Base-by-base conservation (phyloP, 176 grass and related monocot species). In the Aegilops bicornis region DNA sequence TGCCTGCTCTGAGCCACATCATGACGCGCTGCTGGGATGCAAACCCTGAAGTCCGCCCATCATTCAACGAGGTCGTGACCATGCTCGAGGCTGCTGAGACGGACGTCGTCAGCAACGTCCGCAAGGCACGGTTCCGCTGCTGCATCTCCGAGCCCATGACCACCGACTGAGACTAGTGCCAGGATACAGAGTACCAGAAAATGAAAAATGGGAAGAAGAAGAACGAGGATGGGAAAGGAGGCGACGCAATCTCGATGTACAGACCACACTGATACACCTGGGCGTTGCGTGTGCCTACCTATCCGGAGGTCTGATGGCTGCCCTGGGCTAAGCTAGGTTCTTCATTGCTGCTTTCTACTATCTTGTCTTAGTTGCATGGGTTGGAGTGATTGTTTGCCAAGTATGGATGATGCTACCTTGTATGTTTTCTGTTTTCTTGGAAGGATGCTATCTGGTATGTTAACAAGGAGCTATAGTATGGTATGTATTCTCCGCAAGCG, bases 21-120 rank as follows among this genome's bases (percentile, higher is more conserved):
- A 95, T 95, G 91, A 89, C 86, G 23, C 86, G 86, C 29, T 93
- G 93, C 54, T 95, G 93, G 93, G 93, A 95, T 11, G 82, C 91
- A 20, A 88, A 91, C 20, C 84, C 93, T 65, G 88, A 95, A 27
- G 71, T 89, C 3, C 89, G 93, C 1, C 93, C 93, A 1, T 60
- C 91, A 13, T 95, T 95, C 48, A 35, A 84, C 1, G 93, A 95
- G 85, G 79, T 95, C 2, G 91, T 95, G 22, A 45, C 22, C n/a
- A 93, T 95, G 89, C 88, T 95, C 42, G 89, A 95, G 64, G 84
- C 24, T 50, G 91, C 86, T 0, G 93, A 95, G 83, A 83, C 71
- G 64, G 93, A 93, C 64, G 82, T 95, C 24, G 22, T 95, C 16
- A 89, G 76, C 66, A 89, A 61, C 19, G 86, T 95, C 33, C 93